Percentiles rank a stretch among this genome's conserved stretches.
phyloP scores from a whole-genome alignment of 2,329 filamentous ascomycete genomes.

The Colletotrichum camelliae region DNA sequence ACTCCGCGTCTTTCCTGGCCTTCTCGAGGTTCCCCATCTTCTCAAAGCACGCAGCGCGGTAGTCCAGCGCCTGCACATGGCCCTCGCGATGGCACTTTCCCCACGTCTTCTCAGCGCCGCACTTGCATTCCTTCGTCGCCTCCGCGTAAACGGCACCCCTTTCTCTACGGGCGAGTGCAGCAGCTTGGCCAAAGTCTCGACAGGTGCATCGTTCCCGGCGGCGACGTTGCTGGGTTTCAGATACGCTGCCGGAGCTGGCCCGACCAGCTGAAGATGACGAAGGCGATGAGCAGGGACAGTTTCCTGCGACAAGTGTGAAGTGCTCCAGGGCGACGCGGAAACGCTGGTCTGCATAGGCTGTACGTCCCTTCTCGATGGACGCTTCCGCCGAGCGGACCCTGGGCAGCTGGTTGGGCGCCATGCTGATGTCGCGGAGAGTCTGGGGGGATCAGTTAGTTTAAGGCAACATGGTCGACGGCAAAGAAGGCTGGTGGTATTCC shows the following conservation, averaged over 20 bases:
- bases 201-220: slow-evolving; percentile 42
- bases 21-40: slow-evolving; percentile 40
- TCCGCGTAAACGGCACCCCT: slow-evolving; percentile 45
- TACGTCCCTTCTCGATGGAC: slow-evolving; percentile 36
- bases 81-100: slow-evolving; percentile 41
- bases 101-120: slow-evolving; percentile 39
- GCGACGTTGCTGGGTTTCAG: slow-evolving; percentile 28
- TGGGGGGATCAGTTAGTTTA: background rate
- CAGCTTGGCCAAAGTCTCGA: slow-evolving; percentile 36
- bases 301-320: slow-evolving; percentile 33
- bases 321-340: slow-evolving; percentile 40
- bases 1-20: slow-evolving; percentile 45
- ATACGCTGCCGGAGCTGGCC: slow-evolving; percentile 26
- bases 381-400: slow-evolving; percentile 28
- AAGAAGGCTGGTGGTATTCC: background rate
- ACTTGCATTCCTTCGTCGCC: slow-evolving; percentile 45
- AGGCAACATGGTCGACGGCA: background rate
- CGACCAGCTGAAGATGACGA: background rate
- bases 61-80: slow-evolving; percentile 46
- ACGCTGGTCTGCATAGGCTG: slow-evolving; percentile 35
- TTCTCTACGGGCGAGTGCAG: slow-evolving; percentile 34
- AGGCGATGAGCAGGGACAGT: slow-evolving; percentile 8
- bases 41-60: slow-evolving; percentile 44
- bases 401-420: background rate
- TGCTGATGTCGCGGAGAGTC: background rate